Evolutionary conservation across 2,329 filamentous ascomycete genomes (phyloP).

Genomic region (Trichoderma cornu-damae): DNA sequence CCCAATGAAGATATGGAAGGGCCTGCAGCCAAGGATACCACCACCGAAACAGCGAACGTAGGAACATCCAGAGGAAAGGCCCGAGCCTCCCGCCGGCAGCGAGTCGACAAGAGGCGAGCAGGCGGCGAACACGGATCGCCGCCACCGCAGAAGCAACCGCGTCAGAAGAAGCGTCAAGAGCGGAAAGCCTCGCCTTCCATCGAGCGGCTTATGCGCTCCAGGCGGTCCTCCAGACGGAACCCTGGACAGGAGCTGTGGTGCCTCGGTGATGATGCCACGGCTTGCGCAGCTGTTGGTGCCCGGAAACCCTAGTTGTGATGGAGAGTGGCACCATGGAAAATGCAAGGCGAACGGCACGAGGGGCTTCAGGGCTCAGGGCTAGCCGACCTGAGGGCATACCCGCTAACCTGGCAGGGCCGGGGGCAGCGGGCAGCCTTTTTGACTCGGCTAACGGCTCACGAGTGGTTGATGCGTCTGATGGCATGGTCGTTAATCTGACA

Average conservation of each 20-base stretch:
- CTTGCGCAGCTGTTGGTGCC: neutral
- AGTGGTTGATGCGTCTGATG: neutral
- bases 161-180: neutral
- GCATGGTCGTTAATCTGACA: conserved; percentile 10
- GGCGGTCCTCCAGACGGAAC: neutral
- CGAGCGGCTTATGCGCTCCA: neutral
- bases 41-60: neutral
- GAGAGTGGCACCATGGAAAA: neutral
- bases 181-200: neutral
- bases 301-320: neutral
- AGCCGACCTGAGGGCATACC: neutral
- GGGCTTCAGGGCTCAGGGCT: neutral
- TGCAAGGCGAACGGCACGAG: neutral
- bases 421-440: neutral
- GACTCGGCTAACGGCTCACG: neutral
- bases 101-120: neutral
- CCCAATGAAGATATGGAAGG: neutral
- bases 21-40: neutral
- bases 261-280: neutral
- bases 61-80: neutral
- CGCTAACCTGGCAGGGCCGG: neutral
- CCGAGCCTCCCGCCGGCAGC: neutral
- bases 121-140: neutral
- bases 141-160: neutral
- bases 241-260: neutral